Conservation (phyloP, 345 rosid species). For the Eucalyptus sp. region DNA sequence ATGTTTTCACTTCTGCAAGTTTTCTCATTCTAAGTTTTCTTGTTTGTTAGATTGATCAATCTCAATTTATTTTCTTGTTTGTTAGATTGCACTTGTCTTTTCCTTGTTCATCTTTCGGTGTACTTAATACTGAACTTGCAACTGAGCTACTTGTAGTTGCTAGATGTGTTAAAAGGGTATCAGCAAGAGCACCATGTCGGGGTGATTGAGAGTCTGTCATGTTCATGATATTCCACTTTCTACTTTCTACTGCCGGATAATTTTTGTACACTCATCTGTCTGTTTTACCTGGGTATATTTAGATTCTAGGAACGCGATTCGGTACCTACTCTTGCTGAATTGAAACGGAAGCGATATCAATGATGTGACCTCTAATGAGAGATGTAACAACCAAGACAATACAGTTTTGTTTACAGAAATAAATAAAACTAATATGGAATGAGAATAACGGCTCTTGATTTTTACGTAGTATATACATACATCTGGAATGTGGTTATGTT, state of each 20-base stretch:
- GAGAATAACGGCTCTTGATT: not conserved
- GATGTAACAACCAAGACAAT: not conserved
- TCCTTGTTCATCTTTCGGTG: not conserved
- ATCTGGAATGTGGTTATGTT: not conserved
- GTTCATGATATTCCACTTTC: not conserved
- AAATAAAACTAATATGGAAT: not conserved
- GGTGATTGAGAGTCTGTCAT: slow-evolving; percentile 32
- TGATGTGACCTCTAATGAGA: not conserved
- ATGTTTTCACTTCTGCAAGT: not conserved
- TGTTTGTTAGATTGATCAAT: not conserved
- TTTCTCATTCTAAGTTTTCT: not conserved
- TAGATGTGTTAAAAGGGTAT: not conserved
- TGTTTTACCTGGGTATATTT: not conserved
- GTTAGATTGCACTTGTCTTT: not conserved
- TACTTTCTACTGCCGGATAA: not conserved
- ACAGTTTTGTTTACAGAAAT: not conserved
- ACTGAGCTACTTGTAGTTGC: not conserved
- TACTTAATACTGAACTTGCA: not conserved
- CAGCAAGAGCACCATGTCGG: slow-evolving; percentile 36
- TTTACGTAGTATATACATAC: not conserved
- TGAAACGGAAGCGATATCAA: not conserved
- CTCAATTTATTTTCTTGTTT: not conserved
- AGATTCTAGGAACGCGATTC: not conserved
- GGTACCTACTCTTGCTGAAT: not conserved
- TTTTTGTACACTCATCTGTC: not conserved